Evolutionary conservation across 768 basidiomycete species (phyloP), one percentile per base, ranked within the genome.

Genomic region (Asterophora lycoperdoides): DNA sequence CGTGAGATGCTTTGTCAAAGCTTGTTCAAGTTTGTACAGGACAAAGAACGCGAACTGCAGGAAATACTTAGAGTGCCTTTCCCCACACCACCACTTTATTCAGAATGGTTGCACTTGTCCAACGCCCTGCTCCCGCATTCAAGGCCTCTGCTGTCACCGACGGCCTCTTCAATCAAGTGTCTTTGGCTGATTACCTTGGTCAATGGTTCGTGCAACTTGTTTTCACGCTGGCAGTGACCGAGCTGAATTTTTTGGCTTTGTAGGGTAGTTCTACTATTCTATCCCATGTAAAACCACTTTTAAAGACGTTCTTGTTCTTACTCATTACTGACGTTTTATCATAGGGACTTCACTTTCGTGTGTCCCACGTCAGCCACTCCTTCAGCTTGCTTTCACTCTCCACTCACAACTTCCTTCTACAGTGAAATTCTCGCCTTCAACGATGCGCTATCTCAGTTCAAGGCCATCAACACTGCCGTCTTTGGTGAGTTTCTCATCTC

Each of bases 201-300:
- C 79, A 90, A 84, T 95, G 91, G 91, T 91, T 55, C 15, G 75
- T 60, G 45, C 48, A 36, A 51, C 2, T 38, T 39, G 6, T 37
- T 15, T 55, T 37, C 29, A 48, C 1, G 13, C 14, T 32, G 47
- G 23, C 10, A 18, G 28, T 33, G 45, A 39, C 48, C 17, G 33
- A 37, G 41, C 54, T 56, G 14, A 57, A 29, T 46, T 32, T 38
- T 23, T 32, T 19, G 23, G 23, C 47, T 48, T 34, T 41, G 37
- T 56, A 93, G 93, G 92, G 84, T 94, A n/a, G 77, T 93, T 30
- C 80, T 96, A 14, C 78, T 95, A 67, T 94, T 95, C 74, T 96
- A 96, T 71, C 93, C 93, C 5, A 80, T 95, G 89, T 91, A 71
- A 55, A 85, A 23, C 23, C 68, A 10, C 45, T 14, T 19, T 36